A percentile compares a stretch with the other conserved stretches of the same genome.
Evolutionary conservation across 805 yeast species (phyloP).

Genomic region (Lipomyces oligophaga): DNA sequence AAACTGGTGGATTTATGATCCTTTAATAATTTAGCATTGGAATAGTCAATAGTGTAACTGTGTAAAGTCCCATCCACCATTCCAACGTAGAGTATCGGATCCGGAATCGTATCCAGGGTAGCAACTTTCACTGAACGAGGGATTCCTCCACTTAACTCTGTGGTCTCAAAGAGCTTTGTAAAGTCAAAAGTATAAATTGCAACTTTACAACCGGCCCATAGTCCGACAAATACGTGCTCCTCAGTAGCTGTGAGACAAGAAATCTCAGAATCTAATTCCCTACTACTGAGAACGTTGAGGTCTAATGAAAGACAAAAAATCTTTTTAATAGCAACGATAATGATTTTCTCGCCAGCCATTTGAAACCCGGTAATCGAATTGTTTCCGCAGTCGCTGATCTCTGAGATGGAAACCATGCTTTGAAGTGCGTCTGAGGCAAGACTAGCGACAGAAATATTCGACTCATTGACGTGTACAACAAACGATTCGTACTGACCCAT

Average conservation of each 20-base stretch:
- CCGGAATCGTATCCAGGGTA: constrained; percentile 9
- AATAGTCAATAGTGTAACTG: constrained; percentile 8
- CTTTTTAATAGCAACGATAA: constrained; percentile 2
- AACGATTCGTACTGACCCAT: constrained; percentile 3
- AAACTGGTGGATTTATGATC: constrained; percentile 17
- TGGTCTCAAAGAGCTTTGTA: constrained; percentile 3
- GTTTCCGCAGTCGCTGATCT: no score
- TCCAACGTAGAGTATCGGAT: constrained; percentile 19
- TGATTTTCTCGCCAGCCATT: constrained; percentile 2
- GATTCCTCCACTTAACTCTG: constrained; percentile 12
- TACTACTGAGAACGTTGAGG: constrained; percentile 1
- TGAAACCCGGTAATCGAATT: constrained; percentile 15
- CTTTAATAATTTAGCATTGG: constrained; percentile 4
- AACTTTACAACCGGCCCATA: constrained; percentile 14
- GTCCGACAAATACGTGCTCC: constrained; percentile 15
- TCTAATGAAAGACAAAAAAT: constrained; percentile 3
- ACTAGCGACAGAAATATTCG: neutral
- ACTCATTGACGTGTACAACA: constrained; percentile 4
- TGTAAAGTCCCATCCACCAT: constrained; percentile 28
- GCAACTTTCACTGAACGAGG: constrained; percentile 20
- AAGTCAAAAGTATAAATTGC: constrained; percentile 6
- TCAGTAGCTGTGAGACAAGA: constrained; percentile 16
- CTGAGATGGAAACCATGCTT: neutral
- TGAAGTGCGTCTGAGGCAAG: neutral
- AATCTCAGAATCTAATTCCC: constrained; percentile 11